Conservation (phyloP, 2,329 filamentous ascomycete species). For the Ophiostoma fasciatum region DNA sequence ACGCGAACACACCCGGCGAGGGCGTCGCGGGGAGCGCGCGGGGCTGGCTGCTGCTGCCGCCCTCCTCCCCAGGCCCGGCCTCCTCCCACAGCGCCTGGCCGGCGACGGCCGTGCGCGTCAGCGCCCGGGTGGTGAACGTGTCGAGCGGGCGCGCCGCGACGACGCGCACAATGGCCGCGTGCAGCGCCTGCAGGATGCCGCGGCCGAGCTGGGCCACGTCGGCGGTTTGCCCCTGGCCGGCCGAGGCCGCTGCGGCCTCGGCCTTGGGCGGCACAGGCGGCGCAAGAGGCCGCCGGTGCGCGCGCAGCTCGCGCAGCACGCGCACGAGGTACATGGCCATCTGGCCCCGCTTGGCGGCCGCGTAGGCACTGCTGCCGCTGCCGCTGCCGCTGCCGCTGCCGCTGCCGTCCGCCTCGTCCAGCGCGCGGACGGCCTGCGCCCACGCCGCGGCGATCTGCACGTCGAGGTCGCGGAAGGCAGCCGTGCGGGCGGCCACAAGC, state of each 20-base stretch:
- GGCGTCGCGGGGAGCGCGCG: slow-evolving; percentile 65
- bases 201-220: slow-evolving; percentile 41
- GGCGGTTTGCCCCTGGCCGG: slow-evolving; percentile 21
- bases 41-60: slow-evolving; percentile 65
- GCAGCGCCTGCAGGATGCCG: slow-evolving; percentile 46
- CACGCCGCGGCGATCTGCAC: slow-evolving; percentile 37
- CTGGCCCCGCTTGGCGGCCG: slow-evolving; percentile 33
- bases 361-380: slow-evolving; percentile 25
- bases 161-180: slow-evolving; percentile 41
- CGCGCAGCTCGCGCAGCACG: slow-evolving; percentile 59
- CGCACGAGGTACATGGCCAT: slow-evolving; percentile 56
- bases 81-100: slow-evolving; percentile 70
- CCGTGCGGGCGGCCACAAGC: slow-evolving; percentile 18
- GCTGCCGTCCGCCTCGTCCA: slow-evolving; percentile 35
- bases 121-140: slow-evolving; percentile 26
- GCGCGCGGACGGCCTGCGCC: slow-evolving; percentile 22
- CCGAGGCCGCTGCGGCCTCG: neutral
- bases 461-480: slow-evolving; percentile 33
- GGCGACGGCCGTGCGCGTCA: slow-evolving; percentile 33
- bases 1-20: slow-evolving; percentile 57
- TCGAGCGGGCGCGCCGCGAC: slow-evolving; percentile 36
- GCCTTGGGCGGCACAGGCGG: no score
- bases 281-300: slow-evolving; percentile 45
- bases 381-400: slow-evolving; percentile 31
- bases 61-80: slow-evolving; percentile 38